phyloP scores from a whole-genome alignment of 2,329 filamentous ascomycete species.

The Aspergillus costaricaensis region DNA sequence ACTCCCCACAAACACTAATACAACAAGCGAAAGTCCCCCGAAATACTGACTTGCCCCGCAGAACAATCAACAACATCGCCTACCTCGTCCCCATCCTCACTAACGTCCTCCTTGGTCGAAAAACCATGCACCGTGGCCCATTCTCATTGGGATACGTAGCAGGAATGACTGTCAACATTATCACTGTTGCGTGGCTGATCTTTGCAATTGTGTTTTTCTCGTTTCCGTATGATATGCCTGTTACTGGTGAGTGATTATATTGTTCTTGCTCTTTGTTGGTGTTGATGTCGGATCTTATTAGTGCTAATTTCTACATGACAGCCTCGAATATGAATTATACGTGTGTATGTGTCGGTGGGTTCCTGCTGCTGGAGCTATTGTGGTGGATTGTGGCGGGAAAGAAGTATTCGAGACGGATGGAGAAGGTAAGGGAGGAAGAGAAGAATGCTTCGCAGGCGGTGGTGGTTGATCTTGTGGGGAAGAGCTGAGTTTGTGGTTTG shows the following conservation, averaged over 20 bases:
- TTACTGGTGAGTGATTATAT: slow-evolving; percentile 30
- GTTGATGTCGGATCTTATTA: no score
- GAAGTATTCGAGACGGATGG: slow-evolving; percentile 43
- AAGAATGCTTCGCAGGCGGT: slow-evolving; percentile 15
- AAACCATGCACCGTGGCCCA: slow-evolving; percentile 47
- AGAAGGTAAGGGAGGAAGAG: slow-evolving; percentile 61
- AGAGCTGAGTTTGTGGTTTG: neutral
- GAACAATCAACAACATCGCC: slow-evolving; percentile 50
- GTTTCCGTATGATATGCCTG: slow-evolving; percentile 45
- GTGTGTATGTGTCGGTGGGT: slow-evolving; percentile 49
- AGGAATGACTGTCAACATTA: slow-evolving; percentile 48
- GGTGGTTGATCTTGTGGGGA: slow-evolving; percentile 15
- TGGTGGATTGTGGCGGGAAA: slow-evolving; percentile 51
- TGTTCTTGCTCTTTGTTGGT: no score
- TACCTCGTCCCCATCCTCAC: slow-evolving; percentile 51
- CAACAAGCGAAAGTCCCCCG: neutral
- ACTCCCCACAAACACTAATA: neutral
- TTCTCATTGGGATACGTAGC: slow-evolving; percentile 47
- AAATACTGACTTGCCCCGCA: slow-evolving; percentile 16
- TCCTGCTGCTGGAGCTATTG: slow-evolving; percentile 38
- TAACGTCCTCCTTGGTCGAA: slow-evolving; percentile 48
- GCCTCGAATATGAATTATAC: slow-evolving; percentile 53
- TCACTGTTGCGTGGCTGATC: slow-evolving; percentile 50
- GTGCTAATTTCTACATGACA: neutral
- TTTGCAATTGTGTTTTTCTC: slow-evolving; percentile 55